Evolutionary conservation across 2,329 filamentous ascomycete species (phyloP).

Genomic region (Pezicula rhizophila): DNA sequence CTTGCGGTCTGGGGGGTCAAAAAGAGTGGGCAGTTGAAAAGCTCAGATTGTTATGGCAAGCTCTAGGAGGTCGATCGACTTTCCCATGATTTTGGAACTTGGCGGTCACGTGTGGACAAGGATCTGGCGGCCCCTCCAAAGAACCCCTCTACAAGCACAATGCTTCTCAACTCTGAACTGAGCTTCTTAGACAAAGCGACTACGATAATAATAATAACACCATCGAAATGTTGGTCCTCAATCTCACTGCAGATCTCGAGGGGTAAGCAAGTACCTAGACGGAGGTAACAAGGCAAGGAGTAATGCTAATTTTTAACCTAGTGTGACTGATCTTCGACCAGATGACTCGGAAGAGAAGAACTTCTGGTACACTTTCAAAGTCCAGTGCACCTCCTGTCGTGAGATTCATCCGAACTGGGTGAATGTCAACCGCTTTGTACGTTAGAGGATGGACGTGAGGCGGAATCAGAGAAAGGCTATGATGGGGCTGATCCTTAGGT

Average conservation of each 20-base stretch:
- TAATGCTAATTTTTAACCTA: conserved; percentile 30
- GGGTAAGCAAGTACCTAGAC: conserved; percentile 49
- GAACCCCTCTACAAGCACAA: conserved; percentile 3
- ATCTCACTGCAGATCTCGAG: conserved; percentile 60
- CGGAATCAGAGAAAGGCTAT: too few species aligned
- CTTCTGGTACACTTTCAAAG: conserved; percentile 97
- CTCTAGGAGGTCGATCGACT: neutral
- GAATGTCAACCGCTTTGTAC: conserved; percentile 79
- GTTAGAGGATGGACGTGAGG: neutral
- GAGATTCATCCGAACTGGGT: conserved; percentile 86
- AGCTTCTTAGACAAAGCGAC: neutral
- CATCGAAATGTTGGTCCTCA: conserved; percentile 52
- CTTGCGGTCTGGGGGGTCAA: neutral
- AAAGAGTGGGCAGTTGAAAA: neutral
- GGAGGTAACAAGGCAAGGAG: conserved; percentile 4
- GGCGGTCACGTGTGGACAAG: neutral
- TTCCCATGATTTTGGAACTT: too few species aligned
- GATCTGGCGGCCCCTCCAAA: neutral
- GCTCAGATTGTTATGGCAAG: neutral
- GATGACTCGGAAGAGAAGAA: conserved; percentile 73
- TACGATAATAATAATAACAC: conserved; percentile 3
- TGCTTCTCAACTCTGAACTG: neutral
- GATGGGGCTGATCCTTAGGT: conserved; percentile 2
- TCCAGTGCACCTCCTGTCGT: conserved; percentile 95
- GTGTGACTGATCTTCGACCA: conserved; percentile 84